phyloP scores from a whole-genome alignment of 768 basidiomycete species.

The Xerocomellus amylosporus region DNA sequence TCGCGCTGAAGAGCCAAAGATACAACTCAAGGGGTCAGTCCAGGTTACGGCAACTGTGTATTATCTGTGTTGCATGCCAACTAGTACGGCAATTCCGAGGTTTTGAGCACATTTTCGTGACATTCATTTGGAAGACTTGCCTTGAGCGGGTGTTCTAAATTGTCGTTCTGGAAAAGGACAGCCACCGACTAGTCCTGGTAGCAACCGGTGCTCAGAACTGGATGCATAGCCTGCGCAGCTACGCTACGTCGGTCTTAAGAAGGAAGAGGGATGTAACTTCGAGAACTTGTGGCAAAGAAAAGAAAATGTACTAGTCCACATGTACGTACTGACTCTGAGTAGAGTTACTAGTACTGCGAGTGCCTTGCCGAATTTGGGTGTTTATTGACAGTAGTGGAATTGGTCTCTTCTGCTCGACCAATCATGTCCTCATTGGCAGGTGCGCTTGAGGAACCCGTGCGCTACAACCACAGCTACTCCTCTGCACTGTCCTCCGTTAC shows the following conservation, averaged over 20 bases:
- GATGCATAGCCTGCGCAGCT: constrained; percentile 2
- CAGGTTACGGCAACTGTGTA: constrained; percentile 2
- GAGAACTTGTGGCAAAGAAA: not conserved
- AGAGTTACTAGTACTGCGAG: too few species aligned
- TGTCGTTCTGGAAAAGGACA: constrained; percentile 18
- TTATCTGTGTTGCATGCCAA: constrained; percentile 5
- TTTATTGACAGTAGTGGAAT: not conserved
- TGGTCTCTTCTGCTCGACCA: not conserved
- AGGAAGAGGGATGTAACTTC: not conserved
- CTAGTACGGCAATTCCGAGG: constrained; percentile 24
- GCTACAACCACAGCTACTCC: constrained; percentile 19
- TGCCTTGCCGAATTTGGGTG: constrained; percentile 19
- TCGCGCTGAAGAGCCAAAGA: not conserved
- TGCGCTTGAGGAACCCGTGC: constrained; percentile 44
- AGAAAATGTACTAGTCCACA: not conserved
- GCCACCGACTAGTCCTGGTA: constrained; percentile 6
- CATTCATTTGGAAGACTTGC: not conserved
- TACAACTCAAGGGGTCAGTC: not conserved
- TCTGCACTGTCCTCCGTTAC: constrained; percentile 3
- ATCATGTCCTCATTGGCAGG: constrained; percentile 61
- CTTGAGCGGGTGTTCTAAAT: constrained; percentile 1
- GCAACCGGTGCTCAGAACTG: not conserved
- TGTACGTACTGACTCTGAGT: too few species aligned
- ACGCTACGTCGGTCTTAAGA: not conserved
- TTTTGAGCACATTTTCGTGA: not conserved